Percentiles rank a stretch among this genome's conserved stretches.
Evolutionary conservation across 371 early-diverging fungal genomes (phyloP).

Genomic region (Globomyces sp.): DNA sequence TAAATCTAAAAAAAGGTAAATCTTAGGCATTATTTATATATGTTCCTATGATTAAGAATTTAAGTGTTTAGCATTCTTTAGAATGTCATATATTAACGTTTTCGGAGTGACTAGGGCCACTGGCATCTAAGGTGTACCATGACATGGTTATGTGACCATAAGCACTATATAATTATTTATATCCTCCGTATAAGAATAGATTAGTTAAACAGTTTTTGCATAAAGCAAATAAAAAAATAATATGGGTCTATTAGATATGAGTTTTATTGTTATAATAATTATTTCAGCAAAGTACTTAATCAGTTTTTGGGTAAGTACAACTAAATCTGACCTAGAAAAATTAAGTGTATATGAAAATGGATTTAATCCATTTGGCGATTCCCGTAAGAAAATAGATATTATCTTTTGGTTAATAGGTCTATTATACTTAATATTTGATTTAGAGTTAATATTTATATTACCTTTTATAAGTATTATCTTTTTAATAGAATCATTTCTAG

Average conservation of each 20-base stretch:
- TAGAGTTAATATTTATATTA: conserved; percentile 58
- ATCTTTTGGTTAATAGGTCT: neutral
- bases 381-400: neutral
- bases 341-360: conserved; percentile 1
- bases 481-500: conserved; percentile 46
- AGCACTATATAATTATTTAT: no score
- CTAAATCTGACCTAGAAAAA: conserved; percentile 19
- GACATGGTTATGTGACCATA: no score
- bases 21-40: no score
- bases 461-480: conserved; percentile 56
- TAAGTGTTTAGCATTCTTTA: no score
- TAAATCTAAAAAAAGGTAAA: no score
- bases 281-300: conserved; percentile 20
- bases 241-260: conserved; percentile 16
- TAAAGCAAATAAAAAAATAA: conserved; percentile 3
- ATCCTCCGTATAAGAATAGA: no score
- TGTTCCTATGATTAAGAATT: no score
- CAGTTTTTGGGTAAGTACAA: conserved; percentile 29
- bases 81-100: no score
- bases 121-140: no score
- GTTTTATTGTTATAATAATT: conserved; percentile 15
- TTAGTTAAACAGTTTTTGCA: neutral
- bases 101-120: no score
- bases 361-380: neutral
- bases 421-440: conserved; percentile 44